Percentiles rank a stretch among this genome's conserved stretches.
These are phyloP conservation scores for Aspergillus texensis DNA, from an alignment of 2,329 filamentous ascomycete species.

Conservation along the genomic window DNA sequence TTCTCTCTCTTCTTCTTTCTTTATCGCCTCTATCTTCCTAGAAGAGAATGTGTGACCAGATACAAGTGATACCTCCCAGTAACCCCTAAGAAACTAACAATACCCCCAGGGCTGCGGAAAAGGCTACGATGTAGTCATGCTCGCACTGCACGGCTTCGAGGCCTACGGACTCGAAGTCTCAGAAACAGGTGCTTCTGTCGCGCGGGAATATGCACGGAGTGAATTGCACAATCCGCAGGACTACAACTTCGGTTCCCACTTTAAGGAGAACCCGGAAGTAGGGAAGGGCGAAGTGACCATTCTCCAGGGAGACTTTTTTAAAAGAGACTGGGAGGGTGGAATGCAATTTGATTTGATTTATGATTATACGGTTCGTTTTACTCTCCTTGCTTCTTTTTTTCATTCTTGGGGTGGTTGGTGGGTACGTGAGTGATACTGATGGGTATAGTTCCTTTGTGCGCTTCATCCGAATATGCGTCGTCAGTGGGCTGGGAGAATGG, in stretches of 20 bases:
- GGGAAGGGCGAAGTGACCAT: constrained; percentile 56
- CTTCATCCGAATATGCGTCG: constrained; percentile 57
- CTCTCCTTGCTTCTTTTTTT: no score
- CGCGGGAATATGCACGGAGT: constrained; percentile 23
- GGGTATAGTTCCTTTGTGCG: constrained; percentile 63
- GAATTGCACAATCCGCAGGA: constrained; percentile 20
- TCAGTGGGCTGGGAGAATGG: constrained; percentile 58
- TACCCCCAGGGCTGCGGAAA: constrained; percentile 28
- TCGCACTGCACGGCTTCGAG: constrained; percentile 34
- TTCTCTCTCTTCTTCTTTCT: not conserved
- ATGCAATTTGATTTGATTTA: constrained; percentile 23
- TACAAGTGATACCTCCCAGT: not conserved
- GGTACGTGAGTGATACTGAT: not conserved
- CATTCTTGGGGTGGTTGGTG: no score
- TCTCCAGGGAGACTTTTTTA: constrained; percentile 57
- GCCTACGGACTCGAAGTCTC: constrained; percentile 32
- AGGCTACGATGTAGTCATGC: constrained; percentile 37
- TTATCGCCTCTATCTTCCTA: not conserved
- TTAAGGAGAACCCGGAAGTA: not conserved
- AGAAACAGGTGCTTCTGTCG: constrained; percentile 22
- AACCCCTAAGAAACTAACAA: not conserved
- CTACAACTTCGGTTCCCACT: constrained; percentile 22
- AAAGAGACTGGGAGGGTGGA: constrained; percentile 11
- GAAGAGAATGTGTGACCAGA: not conserved
- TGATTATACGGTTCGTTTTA: constrained; percentile 55